phyloP scores from a whole-genome alignment of 2,329 filamentous ascomycete genomes.

The Blumeriella jaapii region DNA sequence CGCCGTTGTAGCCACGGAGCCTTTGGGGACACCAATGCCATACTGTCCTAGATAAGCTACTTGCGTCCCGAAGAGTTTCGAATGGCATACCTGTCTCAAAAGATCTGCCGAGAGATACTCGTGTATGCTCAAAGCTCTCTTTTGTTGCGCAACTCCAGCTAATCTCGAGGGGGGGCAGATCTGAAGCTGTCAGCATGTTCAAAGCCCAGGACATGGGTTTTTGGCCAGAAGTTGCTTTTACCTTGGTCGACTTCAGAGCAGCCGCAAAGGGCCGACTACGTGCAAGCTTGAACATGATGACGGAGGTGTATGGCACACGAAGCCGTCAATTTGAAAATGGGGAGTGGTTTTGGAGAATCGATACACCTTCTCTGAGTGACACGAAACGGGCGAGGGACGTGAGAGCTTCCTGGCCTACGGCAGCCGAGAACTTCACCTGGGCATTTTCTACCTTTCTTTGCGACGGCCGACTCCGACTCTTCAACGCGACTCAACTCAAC shows the following conservation, averaged over 20 bases:
- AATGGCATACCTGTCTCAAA: slow-evolving; percentile 51
- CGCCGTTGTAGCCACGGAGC: slow-evolving; percentile 69
- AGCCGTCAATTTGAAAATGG: slow-evolving; percentile 20
- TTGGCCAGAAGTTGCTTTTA: slow-evolving; percentile 33
- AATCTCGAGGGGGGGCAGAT: slow-evolving; percentile 41
- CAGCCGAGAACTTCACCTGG: slow-evolving; percentile 1
- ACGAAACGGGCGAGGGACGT: no score
- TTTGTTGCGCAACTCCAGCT: slow-evolving; percentile 58
- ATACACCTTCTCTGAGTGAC: slow-evolving; percentile 15
- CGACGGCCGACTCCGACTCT: no score
- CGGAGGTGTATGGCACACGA: slow-evolving; percentile 19
- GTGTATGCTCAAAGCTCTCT: slow-evolving; percentile 91
- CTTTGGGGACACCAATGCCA: slow-evolving; percentile 86
- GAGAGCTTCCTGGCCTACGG: slow-evolving; percentile 15
- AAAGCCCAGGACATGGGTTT: neutral
- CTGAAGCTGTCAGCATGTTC: slow-evolving; percentile 27
- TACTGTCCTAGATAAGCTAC: slow-evolving; percentile 48
- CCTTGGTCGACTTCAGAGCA: slow-evolving; percentile 68
- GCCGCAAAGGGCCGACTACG: slow-evolving; percentile 71
- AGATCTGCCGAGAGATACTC: slow-evolving; percentile 95
- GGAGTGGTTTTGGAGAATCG: slow-evolving; percentile 12
- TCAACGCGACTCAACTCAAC: no score
- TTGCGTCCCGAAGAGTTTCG: slow-evolving; percentile 11
- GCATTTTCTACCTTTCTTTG: no score
- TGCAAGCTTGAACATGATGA: slow-evolving; percentile 77